Evolutionary conservation across 164 flowering plant genomes (phyloP).

Genomic region (Tinospora cordifolia): DNA sequence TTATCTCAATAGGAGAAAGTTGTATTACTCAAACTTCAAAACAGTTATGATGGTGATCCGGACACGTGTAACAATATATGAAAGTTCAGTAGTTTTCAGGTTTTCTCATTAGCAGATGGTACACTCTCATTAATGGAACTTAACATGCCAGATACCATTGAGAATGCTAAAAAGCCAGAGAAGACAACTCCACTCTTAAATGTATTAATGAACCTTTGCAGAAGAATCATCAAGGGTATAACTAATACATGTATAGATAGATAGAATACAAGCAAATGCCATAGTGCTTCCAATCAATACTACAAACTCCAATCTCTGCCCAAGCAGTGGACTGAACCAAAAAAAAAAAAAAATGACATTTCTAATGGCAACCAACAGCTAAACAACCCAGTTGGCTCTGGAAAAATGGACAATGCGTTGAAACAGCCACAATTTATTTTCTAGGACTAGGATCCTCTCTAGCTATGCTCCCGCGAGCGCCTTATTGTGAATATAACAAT

Average conservation of each 20-base stretch:
- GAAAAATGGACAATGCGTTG: not conserved
- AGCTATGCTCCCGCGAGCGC: slow-evolving; percentile 3
- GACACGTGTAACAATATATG: no score
- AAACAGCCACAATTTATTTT: not conserved
- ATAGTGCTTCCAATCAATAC: not conserved
- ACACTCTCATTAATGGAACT: no score
- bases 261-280: not conserved
- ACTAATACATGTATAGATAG: not conserved
- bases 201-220: no score
- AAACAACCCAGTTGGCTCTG: not conserved
- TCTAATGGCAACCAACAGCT: not conserved
- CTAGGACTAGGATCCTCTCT: not conserved
- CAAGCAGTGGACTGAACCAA: not conserved
- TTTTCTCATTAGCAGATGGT: no score
- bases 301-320: not conserved
- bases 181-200: no score
- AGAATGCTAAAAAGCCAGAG: no score
- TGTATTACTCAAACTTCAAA: no score
- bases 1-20: no score
- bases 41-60: no score
- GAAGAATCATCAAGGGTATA: not conserved
- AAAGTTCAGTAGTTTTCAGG: no score
- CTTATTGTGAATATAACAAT: slow-evolving; percentile 10
- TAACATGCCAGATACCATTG: no score
- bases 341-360: not conserved